phyloP scores from a whole-genome alignment of 768 basidiomycete species.

The Rhizopogon vesiculosus region DNA sequence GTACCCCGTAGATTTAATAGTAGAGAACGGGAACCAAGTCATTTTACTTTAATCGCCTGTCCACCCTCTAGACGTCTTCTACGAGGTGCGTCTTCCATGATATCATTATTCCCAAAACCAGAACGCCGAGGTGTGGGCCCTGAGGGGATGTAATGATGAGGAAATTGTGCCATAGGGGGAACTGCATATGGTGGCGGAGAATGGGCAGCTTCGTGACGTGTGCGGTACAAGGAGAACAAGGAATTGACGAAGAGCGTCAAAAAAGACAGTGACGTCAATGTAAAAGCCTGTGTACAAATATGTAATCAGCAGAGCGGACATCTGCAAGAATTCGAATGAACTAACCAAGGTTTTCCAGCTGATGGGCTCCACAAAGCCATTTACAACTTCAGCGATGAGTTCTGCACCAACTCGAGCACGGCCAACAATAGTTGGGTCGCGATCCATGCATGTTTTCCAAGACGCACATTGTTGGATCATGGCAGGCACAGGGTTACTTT shows the following conservation, averaged over 20 bases:
- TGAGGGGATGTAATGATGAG: constrained; percentile 48
- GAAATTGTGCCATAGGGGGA: constrained; percentile 36
- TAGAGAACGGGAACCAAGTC: constrained; percentile 13
- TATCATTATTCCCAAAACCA: constrained; percentile 27
- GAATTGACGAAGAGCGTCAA: constrained; percentile 78
- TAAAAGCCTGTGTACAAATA: constrained; percentile 49
- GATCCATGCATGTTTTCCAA: constrained; percentile 95
- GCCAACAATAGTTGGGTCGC: constrained; percentile 85
- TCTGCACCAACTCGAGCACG: constrained; percentile 90
- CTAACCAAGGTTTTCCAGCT: constrained; percentile 95
- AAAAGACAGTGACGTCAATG: constrained; percentile 70
- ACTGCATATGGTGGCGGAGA: constrained; percentile 34
- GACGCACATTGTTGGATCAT: constrained; percentile 82
- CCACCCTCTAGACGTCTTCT: constrained; percentile 56
- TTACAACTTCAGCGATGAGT: constrained; percentile 93
- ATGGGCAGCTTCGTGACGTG: constrained; percentile 50
- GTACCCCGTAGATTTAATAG: constrained; percentile 23
- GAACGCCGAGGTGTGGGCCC: constrained; percentile 44
- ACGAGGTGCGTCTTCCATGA: constrained; percentile 39
- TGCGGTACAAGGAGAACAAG: constrained; percentile 72
- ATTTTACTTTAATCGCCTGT: constrained; percentile 51
- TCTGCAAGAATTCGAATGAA: constrained; percentile 6
- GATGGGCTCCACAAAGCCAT: constrained; percentile 95
- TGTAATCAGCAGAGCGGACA: neutral
- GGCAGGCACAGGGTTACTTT: constrained; percentile 70